Conservation (phyloP, 2,329 filamentous ascomycete genomes). For the Aspergillus caelatus region DNA sequence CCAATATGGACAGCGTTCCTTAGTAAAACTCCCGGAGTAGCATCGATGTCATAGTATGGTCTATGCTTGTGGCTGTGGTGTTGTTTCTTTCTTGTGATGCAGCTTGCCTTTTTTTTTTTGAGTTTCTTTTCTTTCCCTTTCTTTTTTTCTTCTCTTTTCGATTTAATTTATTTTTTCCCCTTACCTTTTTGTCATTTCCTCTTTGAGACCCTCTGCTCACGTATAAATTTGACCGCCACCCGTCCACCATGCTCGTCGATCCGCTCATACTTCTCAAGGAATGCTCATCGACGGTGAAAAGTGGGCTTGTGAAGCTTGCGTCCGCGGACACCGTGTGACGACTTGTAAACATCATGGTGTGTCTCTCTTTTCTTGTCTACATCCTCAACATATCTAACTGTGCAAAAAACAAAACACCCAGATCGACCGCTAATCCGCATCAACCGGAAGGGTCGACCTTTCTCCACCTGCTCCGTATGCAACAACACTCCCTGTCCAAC, state of each 20-base stretch:
- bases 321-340: conserved; percentile 94
- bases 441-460: conserved; percentile 94
- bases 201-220: conserved; percentile 11
- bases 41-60: neutral
- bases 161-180: conserved; percentile 7
- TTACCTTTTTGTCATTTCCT: conserved; percentile 14
- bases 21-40: neutral
- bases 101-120: neutral
- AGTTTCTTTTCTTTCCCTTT: neutral
- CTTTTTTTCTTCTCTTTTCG: conserved; percentile 1
- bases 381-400: neutral
- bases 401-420: conserved; percentile 36
- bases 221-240: conserved; percentile 22
- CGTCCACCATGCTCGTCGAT: conserved; percentile 5
- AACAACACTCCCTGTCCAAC: conserved; percentile 83
- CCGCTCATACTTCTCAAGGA: conserved; percentile 22
- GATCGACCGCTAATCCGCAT: conserved; percentile 91
- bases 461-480: conserved; percentile 94
- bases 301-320: conserved; percentile 94
- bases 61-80: neutral
- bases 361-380: neutral
- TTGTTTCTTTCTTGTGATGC: conserved; percentile 9
- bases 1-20: neutral
- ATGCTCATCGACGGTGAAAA: conserved; percentile 95
- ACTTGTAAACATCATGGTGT: conserved; percentile 91